Evolutionary conservation across 208 protist genomes (phyloP).

Genomic region (Trypanosoma lewisi): DNA sequence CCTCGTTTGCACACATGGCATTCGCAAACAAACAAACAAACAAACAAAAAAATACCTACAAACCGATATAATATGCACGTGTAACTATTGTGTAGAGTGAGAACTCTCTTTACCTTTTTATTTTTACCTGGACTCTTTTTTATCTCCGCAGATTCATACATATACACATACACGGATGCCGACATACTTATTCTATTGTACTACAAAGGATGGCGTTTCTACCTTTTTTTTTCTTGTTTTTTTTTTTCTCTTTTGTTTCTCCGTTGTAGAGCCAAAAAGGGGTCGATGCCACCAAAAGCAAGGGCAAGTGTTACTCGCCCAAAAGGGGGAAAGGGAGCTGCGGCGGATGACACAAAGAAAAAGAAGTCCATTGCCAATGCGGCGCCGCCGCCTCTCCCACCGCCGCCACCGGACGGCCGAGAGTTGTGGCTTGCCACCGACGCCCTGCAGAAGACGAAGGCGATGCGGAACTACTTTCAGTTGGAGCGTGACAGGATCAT

Average conservation of each 20-base stretch:
- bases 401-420: constrained; percentile 44
- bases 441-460: constrained; percentile 91
- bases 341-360: constrained; percentile 15
- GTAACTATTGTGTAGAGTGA: background rate
- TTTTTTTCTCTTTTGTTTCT: constrained; percentile 23
- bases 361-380: constrained; percentile 18
- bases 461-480: constrained; percentile 97
- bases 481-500: constrained; percentile 96
- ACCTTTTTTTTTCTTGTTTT: constrained; percentile 3
- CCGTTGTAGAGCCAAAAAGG: constrained; percentile 11
- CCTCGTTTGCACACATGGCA: too few species aligned
- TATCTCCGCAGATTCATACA: background rate
- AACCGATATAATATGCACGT: background rate
- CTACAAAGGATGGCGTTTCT: background rate
- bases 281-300: constrained; percentile 25
- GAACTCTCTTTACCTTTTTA: background rate
- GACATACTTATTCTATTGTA: background rate
- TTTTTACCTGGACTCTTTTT: background rate
- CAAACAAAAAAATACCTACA: background rate
- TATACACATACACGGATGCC: background rate
- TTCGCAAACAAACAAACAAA: too few species aligned
- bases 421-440: constrained; percentile 89
- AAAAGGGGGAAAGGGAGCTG: too few species aligned
- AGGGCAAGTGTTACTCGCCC: too few species aligned
- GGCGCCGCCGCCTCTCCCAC: constrained; percentile 3